phyloP scores from a whole-genome alignment of 306 rosid species.

The Oxytropis ochrocephala region DNA sequence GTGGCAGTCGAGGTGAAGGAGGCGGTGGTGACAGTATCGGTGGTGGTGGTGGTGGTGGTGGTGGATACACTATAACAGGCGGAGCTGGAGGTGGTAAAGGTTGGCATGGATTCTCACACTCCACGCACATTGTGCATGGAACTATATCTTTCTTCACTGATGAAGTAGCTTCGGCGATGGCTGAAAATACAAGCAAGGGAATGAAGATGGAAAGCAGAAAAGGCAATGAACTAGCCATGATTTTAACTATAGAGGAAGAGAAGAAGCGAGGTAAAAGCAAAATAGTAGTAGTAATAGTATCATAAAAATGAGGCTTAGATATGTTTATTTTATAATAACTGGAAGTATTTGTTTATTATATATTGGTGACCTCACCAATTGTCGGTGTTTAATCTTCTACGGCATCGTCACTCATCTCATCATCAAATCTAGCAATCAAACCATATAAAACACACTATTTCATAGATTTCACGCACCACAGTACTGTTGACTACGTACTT shows the following conservation, averaged over 20 bases:
- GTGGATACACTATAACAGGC: constrained; percentile 35
- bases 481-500: not conserved
- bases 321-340: not conserved
- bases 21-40: constrained; percentile 21
- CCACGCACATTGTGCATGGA: constrained; percentile 47
- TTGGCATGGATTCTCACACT: constrained; percentile 55
- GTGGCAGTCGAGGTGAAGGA: constrained; percentile 21
- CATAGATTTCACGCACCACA: not conserved
- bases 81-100: constrained; percentile 43
- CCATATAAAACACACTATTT: constrained; percentile 1
- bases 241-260: not conserved
- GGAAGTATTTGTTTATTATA: constrained; percentile 8
- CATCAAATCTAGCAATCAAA: constrained; percentile 20
- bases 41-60: constrained; percentile 35
- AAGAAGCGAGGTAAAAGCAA: not conserved
- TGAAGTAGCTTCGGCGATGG: not conserved
- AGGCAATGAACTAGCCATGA: constrained; percentile 5
- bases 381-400: constrained; percentile 66
- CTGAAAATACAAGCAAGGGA: not conserved
- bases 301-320: not conserved
- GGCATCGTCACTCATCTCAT: constrained; percentile 14
- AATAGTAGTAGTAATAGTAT: not conserved
- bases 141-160: constrained; percentile 31
- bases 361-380: constrained; percentile 53
- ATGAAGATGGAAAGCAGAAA: not conserved